Evolutionary conservation across 768 basidiomycete species (phyloP).

Genomic region (Trametes villosa): DNA sequence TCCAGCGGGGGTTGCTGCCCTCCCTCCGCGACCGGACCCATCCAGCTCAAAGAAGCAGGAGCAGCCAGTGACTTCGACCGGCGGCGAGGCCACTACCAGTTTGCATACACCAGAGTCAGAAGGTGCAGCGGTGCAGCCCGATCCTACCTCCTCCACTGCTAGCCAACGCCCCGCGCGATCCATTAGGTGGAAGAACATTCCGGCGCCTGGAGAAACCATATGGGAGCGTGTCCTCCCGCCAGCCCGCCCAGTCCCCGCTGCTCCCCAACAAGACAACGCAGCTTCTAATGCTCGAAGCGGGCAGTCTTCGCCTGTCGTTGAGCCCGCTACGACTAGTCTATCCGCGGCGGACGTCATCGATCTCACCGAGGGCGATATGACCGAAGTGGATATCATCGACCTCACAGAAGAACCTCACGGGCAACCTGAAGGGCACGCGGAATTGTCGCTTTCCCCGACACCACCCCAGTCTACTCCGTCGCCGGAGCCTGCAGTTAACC

Average conservation of each 20-base stretch:
- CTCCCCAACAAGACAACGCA: not conserved
- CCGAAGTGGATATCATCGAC: slow-evolving; percentile 16
- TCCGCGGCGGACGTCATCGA: not conserved
- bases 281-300: not conserved
- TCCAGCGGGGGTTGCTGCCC: too few relatives aligned
- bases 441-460: not conserved
- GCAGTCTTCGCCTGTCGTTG: not conserved
- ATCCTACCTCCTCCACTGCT: too few relatives aligned
- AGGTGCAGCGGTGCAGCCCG: too few relatives aligned
- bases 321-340: not conserved
- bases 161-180: too few relatives aligned
- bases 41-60: not conserved
- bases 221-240: slow-evolving; percentile 2
- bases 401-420: not conserved
- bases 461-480: not conserved
- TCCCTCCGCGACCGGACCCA: not conserved
- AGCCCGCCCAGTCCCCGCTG: not conserved
- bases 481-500: too few relatives aligned
- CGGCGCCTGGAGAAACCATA: slow-evolving; percentile 4
- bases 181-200: not conserved
- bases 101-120: too few relatives aligned
- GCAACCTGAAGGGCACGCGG: not conserved
- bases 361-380: too few relatives aligned
- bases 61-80: too few relatives aligned
- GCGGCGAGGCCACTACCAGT: too few relatives aligned